Conservation (phyloP, 768 basidiomycete genomes). For the Dioszegia aurantiaca region DNA sequence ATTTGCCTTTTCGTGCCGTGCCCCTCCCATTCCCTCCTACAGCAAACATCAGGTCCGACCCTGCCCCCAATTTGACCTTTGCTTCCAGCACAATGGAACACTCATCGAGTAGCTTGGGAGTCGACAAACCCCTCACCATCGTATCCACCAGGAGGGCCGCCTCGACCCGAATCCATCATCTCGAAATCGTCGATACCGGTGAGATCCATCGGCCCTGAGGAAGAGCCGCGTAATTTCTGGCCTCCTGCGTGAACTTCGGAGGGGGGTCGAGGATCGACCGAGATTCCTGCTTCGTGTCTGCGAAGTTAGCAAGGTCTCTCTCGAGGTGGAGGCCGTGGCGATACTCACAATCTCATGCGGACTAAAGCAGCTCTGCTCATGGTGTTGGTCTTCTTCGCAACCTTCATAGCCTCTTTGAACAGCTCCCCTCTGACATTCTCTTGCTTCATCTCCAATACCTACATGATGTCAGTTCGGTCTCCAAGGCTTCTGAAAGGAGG, state of each 20-base stretch:
- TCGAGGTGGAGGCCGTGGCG: no score
- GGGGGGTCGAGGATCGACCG: slow-evolving; percentile 31
- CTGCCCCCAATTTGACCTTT: no score
- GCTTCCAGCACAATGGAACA: no score
- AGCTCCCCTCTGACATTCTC: slow-evolving; percentile 74
- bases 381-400: slow-evolving; percentile 67
- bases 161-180: not conserved
- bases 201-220: not conserved
- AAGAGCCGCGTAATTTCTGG: not conserved
- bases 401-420: slow-evolving; percentile 71
- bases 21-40: no score
- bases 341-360: slow-evolving; percentile 73
- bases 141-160: no score
- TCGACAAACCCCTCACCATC: no score
- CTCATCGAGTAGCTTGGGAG: no score
- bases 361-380: slow-evolving; percentile 75
- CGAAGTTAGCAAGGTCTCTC: slow-evolving; percentile 3
- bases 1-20: no score
- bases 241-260: not conserved
- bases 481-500: not conserved
- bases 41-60: no score
- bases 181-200: not conserved
- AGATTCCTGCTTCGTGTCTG: slow-evolving; percentile 36
- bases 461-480: slow-evolving; percentile 10
- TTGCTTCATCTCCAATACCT: slow-evolving; percentile 78